phyloP scores from a whole-genome alignment of 768 basidiomycete genomes.

The Sarcomyxa edulis region DNA sequence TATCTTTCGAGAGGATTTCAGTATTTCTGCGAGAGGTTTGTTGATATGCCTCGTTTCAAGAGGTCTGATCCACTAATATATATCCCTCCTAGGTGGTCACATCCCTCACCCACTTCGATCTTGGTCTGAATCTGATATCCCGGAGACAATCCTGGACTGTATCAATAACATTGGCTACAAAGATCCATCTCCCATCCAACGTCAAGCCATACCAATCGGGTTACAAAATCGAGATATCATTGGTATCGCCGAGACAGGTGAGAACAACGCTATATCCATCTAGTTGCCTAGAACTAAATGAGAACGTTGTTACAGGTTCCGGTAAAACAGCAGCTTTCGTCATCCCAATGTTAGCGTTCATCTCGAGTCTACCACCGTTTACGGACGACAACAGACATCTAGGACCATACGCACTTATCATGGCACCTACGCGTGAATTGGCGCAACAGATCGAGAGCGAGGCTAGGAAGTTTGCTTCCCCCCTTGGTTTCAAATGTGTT shows the following conservation, averaged over 20 bases:
- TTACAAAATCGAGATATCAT: conserved; percentile 95
- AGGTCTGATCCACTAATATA: no score
- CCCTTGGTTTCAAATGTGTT: conserved; percentile 89
- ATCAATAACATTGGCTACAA: conserved; percentile 94
- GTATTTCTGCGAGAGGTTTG: conserved; percentile 85
- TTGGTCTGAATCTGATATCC: conserved; percentile 88
- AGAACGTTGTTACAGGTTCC: conserved; percentile 56
- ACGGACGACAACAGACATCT: conserved; percentile 91
- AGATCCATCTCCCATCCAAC: conserved; percentile 94
- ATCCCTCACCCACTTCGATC: conserved; percentile 93
- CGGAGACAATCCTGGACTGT: conserved; percentile 68
- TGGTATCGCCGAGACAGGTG: conserved; percentile 97
- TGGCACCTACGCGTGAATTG: conserved; percentile 97
- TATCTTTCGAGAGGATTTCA: conserved; percentile 98
- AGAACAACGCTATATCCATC: conserved; percentile 14
- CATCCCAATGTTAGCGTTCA: conserved; percentile 96
- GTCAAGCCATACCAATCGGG: conserved; percentile 99
- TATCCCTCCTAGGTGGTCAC: conserved; percentile 65
- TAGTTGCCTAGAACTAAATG: conserved; percentile 4
- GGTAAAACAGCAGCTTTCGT: conserved; percentile 99
- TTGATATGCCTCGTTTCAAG: conserved; percentile 10
- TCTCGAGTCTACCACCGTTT: conserved; percentile 77
- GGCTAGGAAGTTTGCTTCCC: conserved; percentile 85
- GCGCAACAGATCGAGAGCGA: conserved; percentile 97
- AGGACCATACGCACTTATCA: conserved; percentile 88